Percentiles rank a stretch among this genome's conserved stretches.
Conservation (phyloP, 345 rosid genomes). For the Combretum micranthum region DNA sequence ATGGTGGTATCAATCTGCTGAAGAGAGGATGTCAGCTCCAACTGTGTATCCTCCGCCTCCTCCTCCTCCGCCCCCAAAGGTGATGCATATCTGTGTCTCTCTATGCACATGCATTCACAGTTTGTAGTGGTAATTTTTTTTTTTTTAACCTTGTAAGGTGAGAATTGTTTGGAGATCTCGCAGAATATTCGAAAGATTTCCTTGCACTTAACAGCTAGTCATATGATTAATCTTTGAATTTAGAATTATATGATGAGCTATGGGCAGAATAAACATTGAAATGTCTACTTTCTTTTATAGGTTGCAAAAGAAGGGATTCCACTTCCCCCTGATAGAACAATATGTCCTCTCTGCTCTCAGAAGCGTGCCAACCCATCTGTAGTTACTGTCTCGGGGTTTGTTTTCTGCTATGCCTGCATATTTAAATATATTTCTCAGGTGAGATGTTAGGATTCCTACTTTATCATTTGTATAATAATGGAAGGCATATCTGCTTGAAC, state of each 20-base stretch:
- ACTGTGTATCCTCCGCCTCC: conserved; percentile 97
- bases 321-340: conserved; percentile 60
- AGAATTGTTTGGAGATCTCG: no score
- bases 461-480: no score
- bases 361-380: conserved; percentile 94
- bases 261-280: background rate
- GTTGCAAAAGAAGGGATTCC: conserved; percentile 83
- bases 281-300: conserved; percentile 28
- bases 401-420: conserved; percentile 90
- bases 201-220: background rate
- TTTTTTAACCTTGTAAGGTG: no score
- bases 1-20: conserved; percentile 99
- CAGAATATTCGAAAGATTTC: no score
- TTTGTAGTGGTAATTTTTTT: background rate
- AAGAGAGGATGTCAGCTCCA: conserved; percentile 97
- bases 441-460: conserved; percentile 16
- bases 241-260: background rate
- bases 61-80: conserved; percentile 93
- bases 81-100: conserved; percentile 17
- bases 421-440: conserved; percentile 92
- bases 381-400: conserved; percentile 90
- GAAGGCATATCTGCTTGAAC: no score
- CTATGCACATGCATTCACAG: background rate
- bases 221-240: background rate
- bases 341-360: conserved; percentile 90